These are phyloP conservation scores for Scheffersomyces lignicola DNA, from an alignment of 1,139 yeast genomes.

Conservation along the genomic window DNA sequence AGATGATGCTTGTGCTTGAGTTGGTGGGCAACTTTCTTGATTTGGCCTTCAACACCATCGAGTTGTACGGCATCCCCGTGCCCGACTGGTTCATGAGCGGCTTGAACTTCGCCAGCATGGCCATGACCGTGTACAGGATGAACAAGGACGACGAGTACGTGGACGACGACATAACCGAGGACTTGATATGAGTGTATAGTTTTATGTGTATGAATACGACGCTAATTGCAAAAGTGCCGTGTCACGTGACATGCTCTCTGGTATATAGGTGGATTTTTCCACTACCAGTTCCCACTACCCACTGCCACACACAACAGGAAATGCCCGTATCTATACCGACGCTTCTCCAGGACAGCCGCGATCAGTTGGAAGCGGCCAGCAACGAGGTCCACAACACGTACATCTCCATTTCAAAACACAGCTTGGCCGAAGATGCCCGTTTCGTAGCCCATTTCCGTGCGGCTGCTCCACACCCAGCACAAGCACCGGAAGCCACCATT, in stretches of 20 bases:
- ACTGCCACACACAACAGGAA: no score
- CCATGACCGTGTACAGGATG: conserved; percentile 52
- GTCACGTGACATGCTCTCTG: no score
- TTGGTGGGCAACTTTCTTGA: conserved; percentile 47
- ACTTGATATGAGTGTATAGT: conserved; percentile 26
- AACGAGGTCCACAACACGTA: conserved; percentile 3
- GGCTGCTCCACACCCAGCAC: not conserved
- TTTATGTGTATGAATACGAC: no score
- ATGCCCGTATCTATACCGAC: conserved; percentile 7
- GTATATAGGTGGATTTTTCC: no score
- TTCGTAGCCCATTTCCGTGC: conserved; percentile 8
- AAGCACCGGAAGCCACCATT: conserved; percentile 10
- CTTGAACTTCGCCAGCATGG: conserved; percentile 47
- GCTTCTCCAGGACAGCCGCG: conserved; percentile 8
- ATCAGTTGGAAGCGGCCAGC: conserved; percentile 7
- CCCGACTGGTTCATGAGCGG: conserved; percentile 48
- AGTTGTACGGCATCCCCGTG: conserved; percentile 34
- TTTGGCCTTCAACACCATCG: conserved; percentile 42
- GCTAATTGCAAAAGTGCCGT: no score
- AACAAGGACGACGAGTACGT: conserved; percentile 51
- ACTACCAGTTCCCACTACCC: no score
- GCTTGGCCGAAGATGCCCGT: conserved; percentile 7
- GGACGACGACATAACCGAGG: conserved; percentile 49
- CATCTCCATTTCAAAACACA: conserved; percentile 5
- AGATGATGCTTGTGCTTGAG: conserved; percentile 44